Evolutionary conservation across 192 early-diverging fungal species (phyloP), one percentile per base, ranked within the genome.

Genomic region (Linnemannia exigua): DNA sequence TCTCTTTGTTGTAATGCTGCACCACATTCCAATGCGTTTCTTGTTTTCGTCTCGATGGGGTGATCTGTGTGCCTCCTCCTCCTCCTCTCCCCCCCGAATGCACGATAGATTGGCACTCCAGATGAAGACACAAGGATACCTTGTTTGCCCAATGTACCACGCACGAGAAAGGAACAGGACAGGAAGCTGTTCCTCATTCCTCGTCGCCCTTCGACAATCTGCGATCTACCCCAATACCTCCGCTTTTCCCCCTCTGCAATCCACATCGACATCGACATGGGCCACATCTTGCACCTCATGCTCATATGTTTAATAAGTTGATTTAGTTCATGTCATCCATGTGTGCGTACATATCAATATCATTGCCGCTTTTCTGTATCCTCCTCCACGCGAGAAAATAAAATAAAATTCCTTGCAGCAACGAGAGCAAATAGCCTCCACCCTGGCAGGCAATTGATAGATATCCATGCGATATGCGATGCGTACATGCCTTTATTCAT

Each of bases 381-480:
- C n/a, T 66, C 35, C 63, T 80, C 79, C 79, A 80, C 79, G 79
- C 79, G 79, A 80, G 70, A n/a, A n/a, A n/a, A n/a, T n/a, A n/a
- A n/a, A n/a, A n/a, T n/a, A n/a, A n/a, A 74, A 67, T 38, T 72
- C 72, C 72, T 69, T 72, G 70, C 72, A n/a, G n/a, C n/a, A n/a
- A n/a, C n/a, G n/a, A n/a, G n/a, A 71, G 69, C 63, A 38, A 51
- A 52, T 68, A 33, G 28, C 70, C 37, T 46, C 66, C 15, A 48
- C 28, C 31, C 22, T 72, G 52, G 12, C 37, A 46, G 5, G 52
- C 50, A n/a, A n/a, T n/a, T n/a, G n/a, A n/a, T n/a, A n/a, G n/a
- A n/a, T n/a, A n/a, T n/a, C n/a, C n/a, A n/a, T n/a, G n/a, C n/a
- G n/a, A n/a, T n/a, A n/a, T n/a, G n/a, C n/a, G n/a, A n/a, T n/a